A percentile compares a stretch with the other conserved stretches of the same genome.
Conservation (phyloP, 768 basidiomycete species). For the Phallus indusiatus region DNA sequence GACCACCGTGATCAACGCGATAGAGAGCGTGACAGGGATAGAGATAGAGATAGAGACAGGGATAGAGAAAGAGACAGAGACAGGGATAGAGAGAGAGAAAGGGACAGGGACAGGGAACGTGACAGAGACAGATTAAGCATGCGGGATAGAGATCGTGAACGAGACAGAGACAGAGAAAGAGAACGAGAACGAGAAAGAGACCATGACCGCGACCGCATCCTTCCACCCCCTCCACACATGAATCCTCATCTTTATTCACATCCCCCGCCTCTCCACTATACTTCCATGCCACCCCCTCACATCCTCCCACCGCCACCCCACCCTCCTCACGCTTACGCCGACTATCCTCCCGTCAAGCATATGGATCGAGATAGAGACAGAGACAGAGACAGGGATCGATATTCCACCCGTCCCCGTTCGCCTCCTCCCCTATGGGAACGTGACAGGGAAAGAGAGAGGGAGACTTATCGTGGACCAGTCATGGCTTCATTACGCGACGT, state of each 20-base stretch:
- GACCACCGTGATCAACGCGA: slow-evolving; percentile 13
- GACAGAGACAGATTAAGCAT: slow-evolving; percentile 16
- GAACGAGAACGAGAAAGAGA: slow-evolving; percentile 14
- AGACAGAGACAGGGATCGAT: slow-evolving; percentile 15
- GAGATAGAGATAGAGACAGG: slow-evolving; percentile 17
- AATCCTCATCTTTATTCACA: slow-evolving; percentile 15
- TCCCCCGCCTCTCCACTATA: slow-evolving; percentile 13
- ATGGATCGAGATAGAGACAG: slow-evolving; percentile 12
- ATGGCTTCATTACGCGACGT: slow-evolving; percentile 12
- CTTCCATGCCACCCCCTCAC: slow-evolving; percentile 11
- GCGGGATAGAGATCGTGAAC: slow-evolving; percentile 1
- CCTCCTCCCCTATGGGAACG: slow-evolving; percentile 1
- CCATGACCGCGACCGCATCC: slow-evolving; percentile 14
- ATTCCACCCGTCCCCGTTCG: slow-evolving; percentile 13
- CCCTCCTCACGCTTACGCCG: slow-evolving; percentile 12
- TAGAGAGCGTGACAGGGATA: slow-evolving; percentile 15
- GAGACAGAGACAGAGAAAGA: slow-evolving; percentile 9
- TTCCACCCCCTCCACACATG: slow-evolving; percentile 13
- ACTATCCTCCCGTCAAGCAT: slow-evolving; percentile 13
- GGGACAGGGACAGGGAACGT: slow-evolving; percentile 16
- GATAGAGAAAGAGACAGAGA: slow-evolving; percentile 13
- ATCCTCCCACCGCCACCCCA: slow-evolving; percentile 11
- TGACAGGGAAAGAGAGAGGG: not conserved
- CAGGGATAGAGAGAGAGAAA: slow-evolving; percentile 20
- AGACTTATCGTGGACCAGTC: not conserved